Evolutionary conservation across 169 alveolate species (phyloP), one percentile per base, ranked within the genome.

Genomic region (Eimeria necatrix): DNA sequence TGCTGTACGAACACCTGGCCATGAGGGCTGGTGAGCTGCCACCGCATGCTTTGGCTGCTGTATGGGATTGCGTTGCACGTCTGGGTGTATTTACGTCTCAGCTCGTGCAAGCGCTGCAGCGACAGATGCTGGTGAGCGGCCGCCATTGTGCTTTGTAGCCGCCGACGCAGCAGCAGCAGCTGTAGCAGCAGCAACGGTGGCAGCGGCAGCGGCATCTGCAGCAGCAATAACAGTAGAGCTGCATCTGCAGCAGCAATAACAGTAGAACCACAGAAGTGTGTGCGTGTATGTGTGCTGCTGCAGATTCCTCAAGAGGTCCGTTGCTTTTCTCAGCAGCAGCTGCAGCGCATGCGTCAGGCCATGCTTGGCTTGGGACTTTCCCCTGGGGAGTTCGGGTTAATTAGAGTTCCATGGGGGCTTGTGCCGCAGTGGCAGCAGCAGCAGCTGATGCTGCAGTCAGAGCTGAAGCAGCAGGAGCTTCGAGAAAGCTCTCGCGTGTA

Each of bases 261-360:
- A 68, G 46, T 32, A 68, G 80, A 22, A 68, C 48, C 80, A 68
- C 22, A 18, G 80, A n/a, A 20, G 80, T 0, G 16, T 16, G 24
- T 59, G 70, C 16, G 16, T 59, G 70, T 68, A 32, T 20, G 80
- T 68, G 48, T 14, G 80, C 80, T 18, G 49, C 46, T 68, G 26
- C 46, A 68, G 80, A 32, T 20, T 22, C 80, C 80, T 16, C 80
- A 32, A 24, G 18, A 32, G n/a, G 80, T 9, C 46, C 80, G 16
- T 22, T 20, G 32, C 32, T 68, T 68, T 68, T n/a, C 80, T 22
- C 80, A 68, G 80, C 26, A 68, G 46, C 80, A 68, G 80, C 80
- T 68, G 80, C 80, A 68, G 46, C 80, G 80, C 80, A 68, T 68
- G 80, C 80, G 22, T 24, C 80, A 68, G 18, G 80, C 80, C 18